Evolutionary conservation across 1,284 basidiomycete genomes (phyloP), one percentile per base, ranked within the genome.

Genomic region (Malassezia caprae): DNA sequence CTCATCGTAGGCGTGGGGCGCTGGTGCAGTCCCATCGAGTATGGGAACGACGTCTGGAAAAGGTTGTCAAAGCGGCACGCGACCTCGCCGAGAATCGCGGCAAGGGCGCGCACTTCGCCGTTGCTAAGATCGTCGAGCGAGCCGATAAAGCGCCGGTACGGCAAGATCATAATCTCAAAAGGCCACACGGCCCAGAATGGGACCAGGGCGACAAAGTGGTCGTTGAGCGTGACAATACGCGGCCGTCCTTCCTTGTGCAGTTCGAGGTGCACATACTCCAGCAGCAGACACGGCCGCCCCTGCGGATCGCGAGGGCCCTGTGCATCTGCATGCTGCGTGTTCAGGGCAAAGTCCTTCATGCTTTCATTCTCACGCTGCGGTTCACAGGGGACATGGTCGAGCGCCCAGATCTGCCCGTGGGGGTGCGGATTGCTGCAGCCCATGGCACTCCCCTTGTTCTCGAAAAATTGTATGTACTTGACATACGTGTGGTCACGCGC

Each of bases 101-200:
- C 68, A 10, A 74, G 54, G 7, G 62, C 34, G 3, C 32, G 37
- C 28, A 55, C 50, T 40, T 74, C 71, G 8, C 28, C 23, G 2
- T 55, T 31, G 15, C 49, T 54, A 55, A 74, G 63, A 17, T 70
- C 60, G 11, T 56, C 56, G 2, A 74, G 43, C 31, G 61, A 59
- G 2, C 51, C 26, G 35, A 74, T 66, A 31, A 69, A 69, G 4
- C 71, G 55, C 34, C 58, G 40, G 41, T 63, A 45, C 0, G 54
- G 59, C 30, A 64, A 50, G 28, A 63, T 76, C 58, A 96, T 77
- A 13, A 87, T 79, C 75, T 96, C 91, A 69, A 86, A 96, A 0
- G 91, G 91, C 91, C 91, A 96, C 27, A 84, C 82, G 1, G 90
- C 91, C 91, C 91, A 96, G 83, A 87, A 96, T 0, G 91, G 91